phyloP scores from a whole-genome alignment of 2,329 filamentous ascomycete genomes.

The Cryphonectria nitschkei region DNA sequence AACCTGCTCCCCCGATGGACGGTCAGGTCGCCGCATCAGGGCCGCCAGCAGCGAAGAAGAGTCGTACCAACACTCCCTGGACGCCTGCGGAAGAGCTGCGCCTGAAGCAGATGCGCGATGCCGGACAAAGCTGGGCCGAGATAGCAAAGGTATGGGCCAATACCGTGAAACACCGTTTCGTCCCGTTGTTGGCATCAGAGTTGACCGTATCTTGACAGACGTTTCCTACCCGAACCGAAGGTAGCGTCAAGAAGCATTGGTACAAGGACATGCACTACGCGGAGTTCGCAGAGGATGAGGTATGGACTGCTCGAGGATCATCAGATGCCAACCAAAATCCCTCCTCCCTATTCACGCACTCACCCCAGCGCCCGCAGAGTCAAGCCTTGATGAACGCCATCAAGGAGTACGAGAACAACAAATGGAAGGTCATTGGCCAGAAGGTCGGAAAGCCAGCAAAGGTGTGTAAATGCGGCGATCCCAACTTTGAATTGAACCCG shows the following conservation, averaged over 20 bases:
- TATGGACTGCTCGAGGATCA: slow-evolving; percentile 46
- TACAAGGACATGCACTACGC: slow-evolving; percentile 99
- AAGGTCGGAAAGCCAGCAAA: slow-evolving; percentile 99
- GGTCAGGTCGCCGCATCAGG: slow-evolving; percentile 44
- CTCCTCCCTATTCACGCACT: background rate
- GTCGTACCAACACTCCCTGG: slow-evolving; percentile 98
- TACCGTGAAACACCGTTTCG: background rate
- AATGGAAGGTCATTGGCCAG: slow-evolving; percentile 96
- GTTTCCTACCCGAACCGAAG: slow-evolving; percentile 91
- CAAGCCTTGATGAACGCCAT: slow-evolving; percentile 86
- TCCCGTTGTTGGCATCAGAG: background rate
- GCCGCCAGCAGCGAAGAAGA: slow-evolving; percentile 79
- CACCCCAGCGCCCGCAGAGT: slow-evolving; percentile 54
- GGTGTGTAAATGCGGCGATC: slow-evolving; percentile 50
- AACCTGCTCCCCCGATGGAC: slow-evolving; percentile 34
- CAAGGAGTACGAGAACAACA: slow-evolving; percentile 98
- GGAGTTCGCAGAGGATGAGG: slow-evolving; percentile 97
- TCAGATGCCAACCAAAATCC: background rate
- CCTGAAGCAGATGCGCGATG: slow-evolving; percentile 91
- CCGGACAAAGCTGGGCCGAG: slow-evolving; percentile 93
- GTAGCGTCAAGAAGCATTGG: slow-evolving; percentile 99
- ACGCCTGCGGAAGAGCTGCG: slow-evolving; percentile 91
- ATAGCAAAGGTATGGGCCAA: slow-evolving; percentile 80
- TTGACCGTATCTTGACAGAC: slow-evolving; percentile 57
- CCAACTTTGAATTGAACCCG: slow-evolving; percentile 74